Percentiles rank a stretch among this genome's conserved stretches.
Evolutionary conservation across 495 filamentous ascomycete species (phyloP).

Genomic region (Aspergillus biplanus): DNA sequence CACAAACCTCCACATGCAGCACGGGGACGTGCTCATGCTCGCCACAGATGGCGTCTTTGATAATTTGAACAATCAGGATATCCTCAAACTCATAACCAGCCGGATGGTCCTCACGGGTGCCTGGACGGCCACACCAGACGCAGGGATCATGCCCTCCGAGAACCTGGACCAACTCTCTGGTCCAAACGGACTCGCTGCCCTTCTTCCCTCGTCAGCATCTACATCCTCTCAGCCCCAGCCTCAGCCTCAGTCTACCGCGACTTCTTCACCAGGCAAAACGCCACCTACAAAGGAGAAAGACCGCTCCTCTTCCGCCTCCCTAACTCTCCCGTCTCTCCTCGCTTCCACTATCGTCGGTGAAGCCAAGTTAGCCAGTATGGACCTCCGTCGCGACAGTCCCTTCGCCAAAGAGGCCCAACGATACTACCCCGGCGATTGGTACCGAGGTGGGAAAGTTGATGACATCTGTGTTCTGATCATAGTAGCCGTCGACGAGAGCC

Average conservation of each 20-base stretch:
- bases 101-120: constrained; percentile 73
- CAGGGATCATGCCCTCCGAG: constrained; percentile 59
- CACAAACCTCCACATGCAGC: constrained; percentile 71
- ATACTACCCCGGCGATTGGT: constrained; percentile 79
- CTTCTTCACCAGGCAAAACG: too few species aligned
- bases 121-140: constrained; percentile 63
- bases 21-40: constrained; percentile 89
- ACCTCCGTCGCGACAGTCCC: constrained; percentile 79
- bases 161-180: constrained; percentile 56
- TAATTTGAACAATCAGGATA: constrained; percentile 88
- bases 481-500: constrained; percentile 59
- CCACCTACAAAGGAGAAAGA: constrained; percentile 18
- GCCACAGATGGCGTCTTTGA: constrained; percentile 97
- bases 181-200: constrained; percentile 40
- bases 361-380: constrained; percentile 81
- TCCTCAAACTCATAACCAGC: constrained; percentile 75
- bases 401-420: constrained; percentile 93
- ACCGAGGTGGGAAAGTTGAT: constrained; percentile 86
- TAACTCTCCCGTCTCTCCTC: constrained; percentile 71
- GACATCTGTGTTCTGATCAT: constrained; percentile 84
- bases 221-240: constrained; percentile 9
- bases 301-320: constrained; percentile 13
- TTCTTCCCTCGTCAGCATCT: constrained; percentile 27
- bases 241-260: too few species aligned
- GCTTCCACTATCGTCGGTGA: constrained; percentile 75